Conservation (phyloP, 495 filamentous ascomycete genomes). For the Penicillium paradoxum region DNA sequence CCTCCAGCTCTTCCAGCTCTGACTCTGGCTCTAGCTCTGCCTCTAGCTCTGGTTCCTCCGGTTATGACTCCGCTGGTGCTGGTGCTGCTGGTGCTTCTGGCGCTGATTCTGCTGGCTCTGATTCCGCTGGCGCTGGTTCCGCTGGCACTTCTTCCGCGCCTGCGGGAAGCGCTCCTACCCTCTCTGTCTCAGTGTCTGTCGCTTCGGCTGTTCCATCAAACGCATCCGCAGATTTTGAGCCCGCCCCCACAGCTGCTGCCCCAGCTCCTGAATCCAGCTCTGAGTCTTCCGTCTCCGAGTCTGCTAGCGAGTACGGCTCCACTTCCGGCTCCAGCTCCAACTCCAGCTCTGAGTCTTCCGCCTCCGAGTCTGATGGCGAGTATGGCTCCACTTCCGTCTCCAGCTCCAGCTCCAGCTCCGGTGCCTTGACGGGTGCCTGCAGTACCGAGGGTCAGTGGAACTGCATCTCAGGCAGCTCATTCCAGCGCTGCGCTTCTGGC, state of each 20-base stretch:
- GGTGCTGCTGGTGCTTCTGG: too few species aligned
- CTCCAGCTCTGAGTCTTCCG: background rate
- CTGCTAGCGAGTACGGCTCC: too few species aligned
- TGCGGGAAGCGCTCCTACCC: conserved; percentile 8
- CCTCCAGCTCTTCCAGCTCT: conserved; percentile 13
- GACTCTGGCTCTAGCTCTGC: conserved; percentile 9
- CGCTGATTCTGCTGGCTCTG: conserved; percentile 12
- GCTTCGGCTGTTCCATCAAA: conserved; percentile 15
- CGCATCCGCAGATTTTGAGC: conserved; percentile 12
- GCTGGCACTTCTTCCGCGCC: conserved; percentile 9
- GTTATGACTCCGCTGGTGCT: conserved; percentile 8
- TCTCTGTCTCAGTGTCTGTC: conserved; percentile 27
- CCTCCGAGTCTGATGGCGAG: too few species aligned
- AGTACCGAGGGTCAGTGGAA: conserved; percentile 51
- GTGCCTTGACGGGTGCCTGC: conserved; percentile 36
- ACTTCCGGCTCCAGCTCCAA: background rate
- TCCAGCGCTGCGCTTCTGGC: conserved; percentile 59
- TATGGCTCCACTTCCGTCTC: background rate
- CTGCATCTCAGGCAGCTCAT: conserved; percentile 57
- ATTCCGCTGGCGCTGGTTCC: conserved; percentile 3
- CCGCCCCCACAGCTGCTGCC: conserved; percentile 12
- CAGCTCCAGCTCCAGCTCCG: conserved; percentile 10
- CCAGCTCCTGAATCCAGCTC: conserved; percentile 7
- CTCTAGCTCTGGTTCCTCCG: conserved; percentile 13
- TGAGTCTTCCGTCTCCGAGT: background rate